Evolutionary conservation across 192 early-diverging fungal species (phyloP), one percentile per base, ranked within the genome.

Genomic region (Coemansia sp.): DNA sequence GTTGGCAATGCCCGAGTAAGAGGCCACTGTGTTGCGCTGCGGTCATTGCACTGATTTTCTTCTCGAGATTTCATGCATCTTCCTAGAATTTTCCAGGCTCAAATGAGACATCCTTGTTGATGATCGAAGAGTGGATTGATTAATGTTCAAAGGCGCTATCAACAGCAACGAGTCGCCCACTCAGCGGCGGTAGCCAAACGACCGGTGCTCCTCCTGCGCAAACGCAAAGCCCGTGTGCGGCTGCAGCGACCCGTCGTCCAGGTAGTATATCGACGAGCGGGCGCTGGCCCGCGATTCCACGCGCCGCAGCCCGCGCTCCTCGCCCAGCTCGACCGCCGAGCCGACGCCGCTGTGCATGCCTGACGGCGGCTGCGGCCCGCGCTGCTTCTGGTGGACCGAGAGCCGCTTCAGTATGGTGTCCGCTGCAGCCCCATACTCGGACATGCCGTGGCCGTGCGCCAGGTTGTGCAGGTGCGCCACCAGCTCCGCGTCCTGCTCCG

Each of bases 171-270:
- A n/a, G n/a, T n/a, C n/a, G n/a, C n/a, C n/a, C n/a, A n/a, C n/a
- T n/a, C n/a, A n/a, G 36, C 12, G 35, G 2, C n/a, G 36, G 19
- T 15, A 6, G 5, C n/a, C 36, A 5, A 15, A 15, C 19, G 36
- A 15, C 8, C 36, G 43, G 11, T 45, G 43, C n/a, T 45, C 43
- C 20, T 50, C 47, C 44, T 76, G 67, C 9, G 73, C 67, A 60
- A 76, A 70, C 9, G 73, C 73, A 43, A 62, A 76, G 1, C 73
- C 73, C 0, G 73, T 76, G 27, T 76, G 50, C 12, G 73, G 73
- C 40, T 66, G 52, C 2, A 76, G 41, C 11, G 73, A 52, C 1
- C 73, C 73, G 21, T 70, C 58, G 15, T 69, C 62, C 14, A 76
- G 51, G 10, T 58, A 61, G 47, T 76, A 76, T 2, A 76, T 62